Evolutionary conservation across 371 early-diverging fungal genomes (phyloP), one percentile per base, ranked within the genome.

Genomic region (Globomyces sp.): DNA sequence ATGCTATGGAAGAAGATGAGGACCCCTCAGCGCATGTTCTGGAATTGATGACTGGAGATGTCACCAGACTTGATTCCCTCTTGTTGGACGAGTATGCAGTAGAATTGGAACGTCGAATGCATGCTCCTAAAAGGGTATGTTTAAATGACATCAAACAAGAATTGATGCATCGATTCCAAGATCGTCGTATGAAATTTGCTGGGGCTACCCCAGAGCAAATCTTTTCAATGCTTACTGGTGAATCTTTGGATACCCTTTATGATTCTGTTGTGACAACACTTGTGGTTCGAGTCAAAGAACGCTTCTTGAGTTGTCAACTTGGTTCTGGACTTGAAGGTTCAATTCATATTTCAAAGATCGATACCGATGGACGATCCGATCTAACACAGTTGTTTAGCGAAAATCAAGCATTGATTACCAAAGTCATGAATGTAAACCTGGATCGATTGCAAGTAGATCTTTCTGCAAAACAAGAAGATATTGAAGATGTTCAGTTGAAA

Each of bases 81-180:
- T 82, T 91, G 68, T 75, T 98, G 65, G 94, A 91, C 37, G 95
- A 93, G 58, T 98, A 94, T 74, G 96, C 94, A 0, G 82, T 86
- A 45, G 91, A 92, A 65, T 80, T 97, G 10, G 87, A 89, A 61
- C 73, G 83, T 34, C 82, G 87, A 44, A 86, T 85, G 67, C 77
- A 89, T 64, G 85, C 86, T 55, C 88, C 88, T 51, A 95, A 95
- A 77, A 81, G 86, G 44, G 86, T 89, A 70, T 85, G 86, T 4
- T 85, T 98, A 34, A 82, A 89, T 64, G 89, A 88, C 48, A 96
- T 96, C 80, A 91, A 90, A 75, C 76, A 85, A 11, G 97, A 98
- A 79, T 68, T 96, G 41, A 89, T 92, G 73, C 75, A 85, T 0
- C 96, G 96, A 0, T 92, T 89, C 75, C 72, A 76, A 36, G 96